A percentile compares a stretch with the other conserved stretches of the same genome.
Conservation (phyloP, 352 stramenopile genomes). For the Pythium biforme region DNA sequence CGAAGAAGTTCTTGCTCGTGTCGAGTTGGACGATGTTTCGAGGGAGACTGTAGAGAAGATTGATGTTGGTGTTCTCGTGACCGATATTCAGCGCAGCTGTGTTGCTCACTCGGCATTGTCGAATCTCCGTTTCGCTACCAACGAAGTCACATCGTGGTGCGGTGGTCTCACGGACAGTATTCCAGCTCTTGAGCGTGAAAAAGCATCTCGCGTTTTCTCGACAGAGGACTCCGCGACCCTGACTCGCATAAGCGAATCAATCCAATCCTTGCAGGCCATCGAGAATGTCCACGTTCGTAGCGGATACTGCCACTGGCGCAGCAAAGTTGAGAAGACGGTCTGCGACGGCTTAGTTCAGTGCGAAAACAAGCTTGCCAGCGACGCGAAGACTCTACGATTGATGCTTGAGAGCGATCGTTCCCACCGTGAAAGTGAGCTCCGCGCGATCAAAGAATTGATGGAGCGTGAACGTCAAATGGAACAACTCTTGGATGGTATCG, state of each 20-base stretch:
- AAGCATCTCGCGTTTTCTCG: slow-evolving; percentile 30
- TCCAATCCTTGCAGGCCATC: slow-evolving; percentile 45
- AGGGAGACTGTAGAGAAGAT: slow-evolving; percentile 4
- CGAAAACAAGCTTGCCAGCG: slow-evolving; percentile 38
- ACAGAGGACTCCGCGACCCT: slow-evolving; percentile 40
- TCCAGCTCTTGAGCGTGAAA: slow-evolving; percentile 23
- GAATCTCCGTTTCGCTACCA: slow-evolving; percentile 42
- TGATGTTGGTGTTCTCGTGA: neutral
- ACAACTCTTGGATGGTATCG: slow-evolving; percentile 68
- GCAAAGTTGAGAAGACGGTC: slow-evolving; percentile 57
- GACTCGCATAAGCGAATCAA: slow-evolving; percentile 37
- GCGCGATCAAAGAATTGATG: slow-evolving; percentile 64
- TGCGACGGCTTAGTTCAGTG: slow-evolving; percentile 34
- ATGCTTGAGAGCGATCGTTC: slow-evolving; percentile 34
- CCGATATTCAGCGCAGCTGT: slow-evolving; percentile 13
- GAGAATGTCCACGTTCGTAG: slow-evolving; percentile 54
- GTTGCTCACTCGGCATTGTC: slow-evolving; percentile 34
- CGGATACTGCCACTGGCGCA: slow-evolving; percentile 58
- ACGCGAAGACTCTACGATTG: slow-evolving; percentile 44
- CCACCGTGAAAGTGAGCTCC: slow-evolving; percentile 54
- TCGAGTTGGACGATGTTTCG: neutral
- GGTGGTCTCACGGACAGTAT: slow-evolving; percentile 42
- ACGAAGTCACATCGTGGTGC: slow-evolving; percentile 55
- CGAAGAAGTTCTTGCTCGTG: slow-evolving; percentile 19
- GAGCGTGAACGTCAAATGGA: slow-evolving; percentile 70